Percentiles rank a stretch among this genome's conserved stretches.
phyloP scores from a whole-genome alignment of 2,329 filamentous ascomycete genomes.

The Claviceps humidiphila region DNA sequence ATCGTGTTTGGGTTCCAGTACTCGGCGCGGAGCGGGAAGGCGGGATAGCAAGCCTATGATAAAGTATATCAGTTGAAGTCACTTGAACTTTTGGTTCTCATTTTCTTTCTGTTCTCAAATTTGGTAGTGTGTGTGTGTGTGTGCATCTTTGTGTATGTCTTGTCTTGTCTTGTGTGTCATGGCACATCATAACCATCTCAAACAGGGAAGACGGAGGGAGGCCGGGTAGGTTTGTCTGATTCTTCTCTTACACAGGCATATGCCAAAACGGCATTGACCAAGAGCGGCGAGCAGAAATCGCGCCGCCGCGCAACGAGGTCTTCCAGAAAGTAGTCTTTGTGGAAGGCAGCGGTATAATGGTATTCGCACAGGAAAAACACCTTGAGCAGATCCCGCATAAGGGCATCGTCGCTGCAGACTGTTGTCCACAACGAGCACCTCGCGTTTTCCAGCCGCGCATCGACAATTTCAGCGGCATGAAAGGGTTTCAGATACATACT shows the following conservation, averaged over 20 bases:
- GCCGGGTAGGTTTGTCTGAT: no score
- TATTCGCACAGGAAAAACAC: constrained; percentile 22
- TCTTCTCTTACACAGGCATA: constrained; percentile 19
- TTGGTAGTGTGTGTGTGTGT: neutral
- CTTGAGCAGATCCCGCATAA: constrained; percentile 20
- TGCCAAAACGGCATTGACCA: constrained; percentile 25
- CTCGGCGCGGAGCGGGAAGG: constrained; percentile 16
- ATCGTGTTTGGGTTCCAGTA: constrained; percentile 24
- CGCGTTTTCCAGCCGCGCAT: constrained; percentile 18
- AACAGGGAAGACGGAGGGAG: constrained; percentile 1
- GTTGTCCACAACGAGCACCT: constrained; percentile 23
- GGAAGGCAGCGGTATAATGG: constrained; percentile 21
- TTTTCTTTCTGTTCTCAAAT: neutral
- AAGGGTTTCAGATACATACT: constrained; percentile 23
- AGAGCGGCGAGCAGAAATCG: constrained; percentile 25
- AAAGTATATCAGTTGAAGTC: neutral
- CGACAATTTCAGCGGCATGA: constrained; percentile 20
- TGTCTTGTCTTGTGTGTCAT: no score
- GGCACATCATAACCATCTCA: neutral
- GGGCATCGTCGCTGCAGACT: constrained; percentile 19
- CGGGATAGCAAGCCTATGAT: constrained; percentile 17
- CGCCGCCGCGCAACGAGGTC: constrained; percentile 19
- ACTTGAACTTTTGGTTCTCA: neutral
- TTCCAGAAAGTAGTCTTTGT: constrained; percentile 26
- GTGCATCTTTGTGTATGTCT: neutral